phyloP scores from a whole-genome alignment of 225 moss, liverwort and hornwort species.

The Marchantia paleacea region DNA sequence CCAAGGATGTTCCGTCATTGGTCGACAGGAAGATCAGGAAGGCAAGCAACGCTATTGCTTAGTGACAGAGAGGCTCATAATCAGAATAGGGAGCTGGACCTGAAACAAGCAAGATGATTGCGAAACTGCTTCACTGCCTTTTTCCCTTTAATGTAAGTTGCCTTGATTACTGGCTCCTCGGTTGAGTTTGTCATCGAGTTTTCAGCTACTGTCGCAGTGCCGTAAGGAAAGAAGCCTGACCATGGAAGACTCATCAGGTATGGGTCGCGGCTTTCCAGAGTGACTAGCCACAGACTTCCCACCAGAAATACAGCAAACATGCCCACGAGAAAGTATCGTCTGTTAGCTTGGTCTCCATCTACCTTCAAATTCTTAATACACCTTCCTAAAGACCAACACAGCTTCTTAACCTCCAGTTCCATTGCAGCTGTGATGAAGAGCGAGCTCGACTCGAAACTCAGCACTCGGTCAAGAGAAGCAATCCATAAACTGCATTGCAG shows the following conservation, averaged over 20 bases:
- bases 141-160: slow-evolving; percentile 32
- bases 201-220: neutral
- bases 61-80: too few species aligned
- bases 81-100: slow-evolving; percentile 13
- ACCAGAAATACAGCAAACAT: neutral
- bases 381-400: neutral
- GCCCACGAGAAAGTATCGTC: neutral
- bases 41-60: too few species aligned
- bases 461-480: neutral
- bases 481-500: neutral
- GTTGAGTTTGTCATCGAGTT: neutral
- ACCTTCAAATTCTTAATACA: neutral
- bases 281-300: neutral
- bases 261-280: neutral
- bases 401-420: neutral
- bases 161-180: slow-evolving; percentile 13
- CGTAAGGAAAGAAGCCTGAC: neutral
- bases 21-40: too few species aligned
- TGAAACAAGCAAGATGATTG: slow-evolving; percentile 38
- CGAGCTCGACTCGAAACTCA: neutral
- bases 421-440: neutral
- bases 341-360: neutral
- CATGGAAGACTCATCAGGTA: neutral
- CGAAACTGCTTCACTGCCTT: slow-evolving; percentile 30
- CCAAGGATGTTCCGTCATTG: too few species aligned